phyloP scores from a whole-genome alignment of 441 rosid genomes.

The Gossypium aridum region DNA sequence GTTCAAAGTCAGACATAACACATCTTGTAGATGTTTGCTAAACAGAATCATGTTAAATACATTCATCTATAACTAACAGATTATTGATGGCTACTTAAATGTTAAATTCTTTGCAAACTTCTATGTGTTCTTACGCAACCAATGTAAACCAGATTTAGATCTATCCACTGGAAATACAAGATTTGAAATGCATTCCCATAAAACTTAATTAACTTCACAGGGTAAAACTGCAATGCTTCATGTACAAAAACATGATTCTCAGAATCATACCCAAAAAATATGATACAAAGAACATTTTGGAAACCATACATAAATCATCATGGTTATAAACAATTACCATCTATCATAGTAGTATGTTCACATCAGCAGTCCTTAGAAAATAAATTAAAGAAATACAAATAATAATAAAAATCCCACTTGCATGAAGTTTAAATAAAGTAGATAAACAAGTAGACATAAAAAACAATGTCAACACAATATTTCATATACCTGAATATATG shows the following conservation, averaged over 20 bases:
- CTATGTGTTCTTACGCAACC: not conserved
- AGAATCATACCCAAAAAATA: not conserved
- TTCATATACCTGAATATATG: constrained; percentile 21
- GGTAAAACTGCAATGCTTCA: not conserved
- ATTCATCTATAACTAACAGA: not conserved
- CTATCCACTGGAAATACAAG: not conserved
- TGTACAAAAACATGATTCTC: not conserved
- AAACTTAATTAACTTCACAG: not conserved
- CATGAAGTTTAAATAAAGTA: not conserved
- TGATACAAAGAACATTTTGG: not conserved
- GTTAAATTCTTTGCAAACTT: not conserved
- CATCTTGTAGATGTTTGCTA: not conserved
- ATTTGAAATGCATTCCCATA: not conserved
- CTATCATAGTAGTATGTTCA: not conserved
- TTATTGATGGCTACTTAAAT: not conserved
- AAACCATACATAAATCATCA: too few relatives aligned
- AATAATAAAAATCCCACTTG: not conserved
- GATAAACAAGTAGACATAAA: not conserved
- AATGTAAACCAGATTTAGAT: not conserved
- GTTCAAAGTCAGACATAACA: not conserved
- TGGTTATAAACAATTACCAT: not conserved
- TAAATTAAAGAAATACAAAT: not conserved
- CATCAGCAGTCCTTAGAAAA: not conserved
- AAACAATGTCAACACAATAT: not conserved
- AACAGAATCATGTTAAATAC: not conserved